Conservation (phyloP, 106 monocot genomes). For the Dactylorhiza incarnata region DNA sequence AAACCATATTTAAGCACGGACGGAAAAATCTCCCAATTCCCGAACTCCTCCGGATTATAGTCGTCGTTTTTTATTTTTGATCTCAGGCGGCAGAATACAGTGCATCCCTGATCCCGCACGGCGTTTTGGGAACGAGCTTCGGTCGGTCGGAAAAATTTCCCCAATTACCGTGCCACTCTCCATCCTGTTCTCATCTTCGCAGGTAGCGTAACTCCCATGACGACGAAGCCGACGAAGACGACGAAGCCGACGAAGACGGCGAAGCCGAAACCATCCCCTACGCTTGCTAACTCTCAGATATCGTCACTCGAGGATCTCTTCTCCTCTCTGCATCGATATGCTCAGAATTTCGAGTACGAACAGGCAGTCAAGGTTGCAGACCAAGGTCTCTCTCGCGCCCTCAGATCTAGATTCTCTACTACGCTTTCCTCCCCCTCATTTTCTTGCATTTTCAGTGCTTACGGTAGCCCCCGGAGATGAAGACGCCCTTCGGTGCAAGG, state of each 20-base stretch:
- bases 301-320: constrained; percentile 71
- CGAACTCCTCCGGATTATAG: no score
- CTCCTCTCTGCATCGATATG: constrained; percentile 50
- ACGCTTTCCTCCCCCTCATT: not conserved
- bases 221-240: constrained; percentile 43
- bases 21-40: no score
- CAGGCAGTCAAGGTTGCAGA: constrained; percentile 70
- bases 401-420: not conserved
- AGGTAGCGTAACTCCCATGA: no score
- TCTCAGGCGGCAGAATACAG: no score
- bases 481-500: constrained; percentile 76
- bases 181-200: not conserved
- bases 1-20: no score
- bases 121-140: no score
- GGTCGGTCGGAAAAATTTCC: no score
- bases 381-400: constrained; percentile 39
- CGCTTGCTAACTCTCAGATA: constrained; percentile 9
- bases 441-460: constrained; percentile 33
- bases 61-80: no score
- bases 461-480: constrained; percentile 63
- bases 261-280: constrained; percentile 21
- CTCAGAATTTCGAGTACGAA: constrained; percentile 38
- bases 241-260: constrained; percentile 47
- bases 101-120: no score
- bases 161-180: no score